Conservation (phyloP, 257 asterid species). For the Ilex asprella region DNA sequence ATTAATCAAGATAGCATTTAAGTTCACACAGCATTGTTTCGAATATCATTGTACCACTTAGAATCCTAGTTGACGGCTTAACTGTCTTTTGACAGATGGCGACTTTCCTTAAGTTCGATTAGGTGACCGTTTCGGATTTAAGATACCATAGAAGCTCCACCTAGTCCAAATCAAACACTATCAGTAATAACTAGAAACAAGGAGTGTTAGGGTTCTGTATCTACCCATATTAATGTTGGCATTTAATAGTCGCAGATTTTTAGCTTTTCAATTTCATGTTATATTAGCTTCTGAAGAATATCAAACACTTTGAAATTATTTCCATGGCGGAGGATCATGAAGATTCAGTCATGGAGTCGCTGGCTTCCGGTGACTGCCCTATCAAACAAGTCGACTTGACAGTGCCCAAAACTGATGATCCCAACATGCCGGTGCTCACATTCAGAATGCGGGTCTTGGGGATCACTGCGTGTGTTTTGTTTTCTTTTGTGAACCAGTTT, state of each 20-base stretch:
- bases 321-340: neutral
- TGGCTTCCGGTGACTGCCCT: slow-evolving; percentile 17
- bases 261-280: no score
- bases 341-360: neutral
- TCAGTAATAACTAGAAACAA: neutral
- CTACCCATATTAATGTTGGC: neutral
- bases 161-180: no score
- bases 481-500: slow-evolving; percentile 41
- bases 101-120: no score
- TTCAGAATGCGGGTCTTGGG: slow-evolving; percentile 52
- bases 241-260: no score
- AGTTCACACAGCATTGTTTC: no score
- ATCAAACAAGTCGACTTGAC: slow-evolving; percentile 37
- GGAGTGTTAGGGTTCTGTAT: neutral
- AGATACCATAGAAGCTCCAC: no score
- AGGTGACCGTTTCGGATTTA: no score
- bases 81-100: no score
- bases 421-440: slow-evolving; percentile 25
- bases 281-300: no score
- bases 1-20: no score
- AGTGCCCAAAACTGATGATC: slow-evolving; percentile 45
- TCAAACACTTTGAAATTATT: neutral
- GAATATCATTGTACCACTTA: no score
- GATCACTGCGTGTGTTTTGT: slow-evolving; percentile 14
- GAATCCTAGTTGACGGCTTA: no score